Base-by-base conservation (phyloP, 768 basidiomycete genomes). In the Termitomyces sp. region DNA sequence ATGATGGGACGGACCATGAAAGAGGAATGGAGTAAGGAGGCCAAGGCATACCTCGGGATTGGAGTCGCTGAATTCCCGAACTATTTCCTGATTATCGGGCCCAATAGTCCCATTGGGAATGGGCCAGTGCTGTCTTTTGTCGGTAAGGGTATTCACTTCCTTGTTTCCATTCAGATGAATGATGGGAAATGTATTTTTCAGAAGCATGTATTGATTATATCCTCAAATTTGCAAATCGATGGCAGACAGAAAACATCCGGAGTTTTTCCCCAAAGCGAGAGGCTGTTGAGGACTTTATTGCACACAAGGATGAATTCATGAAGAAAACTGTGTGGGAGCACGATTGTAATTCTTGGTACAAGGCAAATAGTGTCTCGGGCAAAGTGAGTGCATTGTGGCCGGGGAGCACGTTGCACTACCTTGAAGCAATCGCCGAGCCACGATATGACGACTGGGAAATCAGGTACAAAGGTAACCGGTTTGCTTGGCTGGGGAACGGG, bases 381-480 rank as follows among this genome's bases (percentile, higher is more conserved):
- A 72, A 70, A 42, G 67, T 74, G 11, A 71, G 66, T 7, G 74
- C 70, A 1, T 53, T 73, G 27, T 75, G 74, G 74, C 67, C 70
- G 2, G 74, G 73, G 30, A 75, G 74, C 58, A 70, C 72, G 20
- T 52, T 73, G 53, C 74, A 75, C 55, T 75, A 73, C 44, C 62
- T 74, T 42, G 73, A 75, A 54, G 67, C 70, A 8, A 64, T 74
- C 16, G 63, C 60, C 7, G 68, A 73, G 4, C 69, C 70, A 15
- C 67, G 73, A 7, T 75, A 70, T 53, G 74, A 74, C 11, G 71
- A 74, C 49, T 75, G 74, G 73, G 64, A 71, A 36, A 66, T 75
- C 58, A 67, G 61, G 39, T 73, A 74, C 50, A 61, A 58, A 15
- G 73, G 71, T 3, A 75, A 73, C 46, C 66, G 71, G n/a, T 73